Evolutionary conservation across 345 rosid genomes (phyloP).

Genomic region (Angophora floribunda): DNA sequence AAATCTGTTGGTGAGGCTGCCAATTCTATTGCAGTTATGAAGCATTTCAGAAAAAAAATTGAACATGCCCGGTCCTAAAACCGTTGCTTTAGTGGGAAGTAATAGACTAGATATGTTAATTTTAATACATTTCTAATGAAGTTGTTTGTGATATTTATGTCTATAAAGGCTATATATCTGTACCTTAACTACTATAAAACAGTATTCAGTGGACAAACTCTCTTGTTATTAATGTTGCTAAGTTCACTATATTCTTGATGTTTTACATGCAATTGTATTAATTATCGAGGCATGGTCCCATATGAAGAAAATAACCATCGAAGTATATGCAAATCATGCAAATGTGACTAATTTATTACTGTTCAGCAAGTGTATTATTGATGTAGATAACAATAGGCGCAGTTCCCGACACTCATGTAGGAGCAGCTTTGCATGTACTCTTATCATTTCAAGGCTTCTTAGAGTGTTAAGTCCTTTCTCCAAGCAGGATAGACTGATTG

Average conservation of each 20-base stretch:
- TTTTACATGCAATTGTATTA: neutral
- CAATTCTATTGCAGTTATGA: constrained; percentile 53
- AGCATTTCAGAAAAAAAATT: constrained; percentile 70
- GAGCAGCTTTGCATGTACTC: neutral
- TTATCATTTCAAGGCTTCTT: neutral
- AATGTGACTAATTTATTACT: neutral
- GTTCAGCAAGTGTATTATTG: neutral
- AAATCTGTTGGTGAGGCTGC: neutral
- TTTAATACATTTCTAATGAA: neutral
- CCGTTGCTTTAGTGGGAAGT: constrained; percentile 78
- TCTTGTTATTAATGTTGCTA: neutral
- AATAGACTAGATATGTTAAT: constrained; percentile 71
- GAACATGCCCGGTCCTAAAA: constrained; percentile 75
- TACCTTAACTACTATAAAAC: neutral
- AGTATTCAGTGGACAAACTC: neutral
- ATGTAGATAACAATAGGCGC: neutral
- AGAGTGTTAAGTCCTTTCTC: neutral
- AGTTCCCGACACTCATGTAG: neutral
- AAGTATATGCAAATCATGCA: neutral
- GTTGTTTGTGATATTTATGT: neutral
- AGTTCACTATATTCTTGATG: neutral
- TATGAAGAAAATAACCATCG: neutral
- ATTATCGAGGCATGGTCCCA: neutral
- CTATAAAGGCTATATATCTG: neutral
- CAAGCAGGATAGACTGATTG: neutral